phyloP scores from a whole-genome alignment of 305 asterid genomes.

The Caryopteris hybrid region DNA sequence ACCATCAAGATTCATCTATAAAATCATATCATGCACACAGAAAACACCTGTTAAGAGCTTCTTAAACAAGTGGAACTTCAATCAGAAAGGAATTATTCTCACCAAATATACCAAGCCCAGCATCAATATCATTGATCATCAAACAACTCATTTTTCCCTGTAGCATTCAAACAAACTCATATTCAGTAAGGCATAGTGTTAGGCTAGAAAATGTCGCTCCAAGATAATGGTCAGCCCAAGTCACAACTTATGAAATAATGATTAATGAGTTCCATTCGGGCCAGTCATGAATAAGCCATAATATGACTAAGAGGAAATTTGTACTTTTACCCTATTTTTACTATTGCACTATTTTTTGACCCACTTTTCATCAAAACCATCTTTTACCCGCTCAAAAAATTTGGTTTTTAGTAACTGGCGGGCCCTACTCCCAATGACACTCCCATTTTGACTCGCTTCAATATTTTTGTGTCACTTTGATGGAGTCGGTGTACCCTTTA shows the following conservation, averaged over 20 bases:
- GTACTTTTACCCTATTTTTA: too few species aligned
- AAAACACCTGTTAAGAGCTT: neutral
- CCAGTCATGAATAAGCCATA: neutral
- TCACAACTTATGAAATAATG: neutral
- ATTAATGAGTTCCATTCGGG: neutral
- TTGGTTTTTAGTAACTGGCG: too few species aligned
- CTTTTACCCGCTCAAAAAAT: too few species aligned
- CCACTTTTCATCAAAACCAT: too few species aligned
- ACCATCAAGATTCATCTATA: neutral
- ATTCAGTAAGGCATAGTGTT: neutral
- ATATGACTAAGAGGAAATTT: too few species aligned
- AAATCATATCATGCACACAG: neutral
- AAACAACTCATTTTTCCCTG: constrained; percentile 97
- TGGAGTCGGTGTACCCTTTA: too few species aligned
- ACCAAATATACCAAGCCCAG: constrained; percentile 96
- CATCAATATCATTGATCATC: constrained; percentile 94
- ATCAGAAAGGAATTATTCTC: constrained; percentile 28
- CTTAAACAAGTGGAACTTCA: neutral
- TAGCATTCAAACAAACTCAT: constrained; percentile 18
- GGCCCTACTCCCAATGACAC: too few species aligned
- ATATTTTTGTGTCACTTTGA: too few species aligned
- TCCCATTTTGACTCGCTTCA: too few species aligned
- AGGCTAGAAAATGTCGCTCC: neutral
- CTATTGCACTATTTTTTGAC: too few species aligned
- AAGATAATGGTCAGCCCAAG: neutral